Evolutionary conservation across 2,329 filamentous ascomycete species (phyloP).

Genomic region (Colletotrichum cuscutae): DNA sequence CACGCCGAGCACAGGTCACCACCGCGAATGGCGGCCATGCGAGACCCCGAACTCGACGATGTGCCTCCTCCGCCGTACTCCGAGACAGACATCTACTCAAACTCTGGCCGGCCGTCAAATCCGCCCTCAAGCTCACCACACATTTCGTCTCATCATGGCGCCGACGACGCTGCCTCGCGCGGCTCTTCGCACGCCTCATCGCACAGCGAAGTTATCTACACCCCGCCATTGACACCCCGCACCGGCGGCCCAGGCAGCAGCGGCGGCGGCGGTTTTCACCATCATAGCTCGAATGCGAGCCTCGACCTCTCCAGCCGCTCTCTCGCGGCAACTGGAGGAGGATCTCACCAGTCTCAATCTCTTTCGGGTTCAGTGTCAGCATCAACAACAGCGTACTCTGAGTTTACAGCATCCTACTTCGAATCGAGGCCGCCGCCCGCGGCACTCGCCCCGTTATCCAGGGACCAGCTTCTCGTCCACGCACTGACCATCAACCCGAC

Average conservation of each 20-base stretch:
- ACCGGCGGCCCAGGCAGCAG: slow-evolving; percentile 39
- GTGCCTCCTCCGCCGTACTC: slow-evolving; percentile 66
- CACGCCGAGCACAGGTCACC: background rate
- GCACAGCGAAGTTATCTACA: slow-evolving; percentile 59
- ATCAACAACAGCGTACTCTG: slow-evolving; percentile 29
- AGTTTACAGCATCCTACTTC: slow-evolving; percentile 57
- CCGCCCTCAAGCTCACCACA: slow-evolving; percentile 34
- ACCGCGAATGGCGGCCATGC: slow-evolving; percentile 25
- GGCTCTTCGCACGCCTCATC: slow-evolving; percentile 49
- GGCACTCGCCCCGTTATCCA: background rate
- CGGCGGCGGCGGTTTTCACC: background rate
- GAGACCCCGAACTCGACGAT: slow-evolving; percentile 44
- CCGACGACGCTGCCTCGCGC: slow-evolving; percentile 49
- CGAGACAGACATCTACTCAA: slow-evolving; percentile 66
- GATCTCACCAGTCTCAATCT: background rate
- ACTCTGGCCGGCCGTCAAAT: slow-evolving; percentile 42
- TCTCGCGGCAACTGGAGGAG: slow-evolving; percentile 28
- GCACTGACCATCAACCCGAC: slow-evolving; percentile 45
- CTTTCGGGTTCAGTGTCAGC: background rate
- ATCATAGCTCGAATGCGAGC: slow-evolving; percentile 15
- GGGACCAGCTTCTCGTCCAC: slow-evolving; percentile 42
- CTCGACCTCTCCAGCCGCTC: background rate
- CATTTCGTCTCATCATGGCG: slow-evolving; percentile 36
- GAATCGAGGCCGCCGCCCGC: slow-evolving; percentile 51
- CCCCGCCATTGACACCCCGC: slow-evolving; percentile 60